Evolutionary conservation across 2,329 filamentous ascomycete genomes (phyloP).

Genomic region (Zymoseptoria brevis): DNA sequence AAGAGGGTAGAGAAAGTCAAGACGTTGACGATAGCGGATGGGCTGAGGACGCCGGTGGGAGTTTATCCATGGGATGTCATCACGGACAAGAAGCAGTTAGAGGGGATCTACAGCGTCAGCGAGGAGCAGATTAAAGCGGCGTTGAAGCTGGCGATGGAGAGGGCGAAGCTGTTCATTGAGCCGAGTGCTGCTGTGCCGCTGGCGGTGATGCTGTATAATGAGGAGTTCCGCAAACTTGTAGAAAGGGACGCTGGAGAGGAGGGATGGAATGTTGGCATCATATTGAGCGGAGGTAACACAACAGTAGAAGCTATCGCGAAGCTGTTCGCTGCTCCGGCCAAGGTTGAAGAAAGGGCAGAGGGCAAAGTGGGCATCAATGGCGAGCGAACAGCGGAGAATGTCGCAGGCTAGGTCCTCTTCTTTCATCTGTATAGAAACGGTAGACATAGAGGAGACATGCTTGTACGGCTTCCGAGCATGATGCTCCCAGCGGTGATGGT

Average conservation of each 20-base stretch:
- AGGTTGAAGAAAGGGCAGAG: conserved; percentile 32
- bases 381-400: conserved; percentile 39
- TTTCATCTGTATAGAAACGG: background rate
- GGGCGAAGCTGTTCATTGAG: conserved; percentile 86
- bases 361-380: conserved; percentile 35
- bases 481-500: background rate
- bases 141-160: conserved; percentile 70
- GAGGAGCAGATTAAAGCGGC: conserved; percentile 76
- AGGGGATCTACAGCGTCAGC: conserved; percentile 62
- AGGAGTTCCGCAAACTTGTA: conserved; percentile 67
- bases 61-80: conserved; percentile 69
- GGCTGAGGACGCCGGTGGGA: conserved; percentile 76
- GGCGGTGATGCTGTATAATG: conserved; percentile 74
- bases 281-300: conserved; percentile 58
- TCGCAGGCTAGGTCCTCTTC: conserved; percentile 23
- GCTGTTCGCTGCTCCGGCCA: conserved; percentile 38
- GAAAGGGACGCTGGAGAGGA: conserved; percentile 60
- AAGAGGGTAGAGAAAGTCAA: conserved; percentile 59
- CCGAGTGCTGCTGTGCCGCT: conserved; percentile 78
- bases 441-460: background rate
- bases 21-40: conserved; percentile 79
- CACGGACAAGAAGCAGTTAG: conserved; percentile 60
- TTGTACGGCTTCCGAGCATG: background rate
- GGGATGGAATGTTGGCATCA: conserved; percentile 63
- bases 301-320: conserved; percentile 53